Evolutionary conservation across 2,329 filamentous ascomycete genomes (phyloP).

Genomic region (Elsinoe arachidis): DNA sequence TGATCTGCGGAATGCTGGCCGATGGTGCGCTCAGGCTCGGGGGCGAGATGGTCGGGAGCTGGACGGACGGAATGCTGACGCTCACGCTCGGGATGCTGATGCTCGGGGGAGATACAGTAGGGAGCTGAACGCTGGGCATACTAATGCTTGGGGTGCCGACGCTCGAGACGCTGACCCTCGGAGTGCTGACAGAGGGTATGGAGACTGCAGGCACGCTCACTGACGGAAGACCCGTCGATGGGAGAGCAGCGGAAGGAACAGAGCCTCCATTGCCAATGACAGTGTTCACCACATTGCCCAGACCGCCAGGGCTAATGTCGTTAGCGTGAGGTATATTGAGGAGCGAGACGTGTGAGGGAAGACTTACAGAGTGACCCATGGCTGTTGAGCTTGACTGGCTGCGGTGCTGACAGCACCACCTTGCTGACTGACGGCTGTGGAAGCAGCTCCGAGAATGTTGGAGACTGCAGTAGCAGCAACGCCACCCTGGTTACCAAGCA

Average conservation of each 20-base stretch:
- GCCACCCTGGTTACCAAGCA: neutral
- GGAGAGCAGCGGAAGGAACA: neutral
- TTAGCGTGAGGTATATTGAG: neutral
- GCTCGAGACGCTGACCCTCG: neutral
- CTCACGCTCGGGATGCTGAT: neutral
- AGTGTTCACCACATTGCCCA: constrained; percentile 3
- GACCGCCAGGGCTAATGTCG: neutral
- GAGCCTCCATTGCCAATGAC: neutral
- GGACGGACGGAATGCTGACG: neutral
- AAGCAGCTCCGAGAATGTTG: neutral
- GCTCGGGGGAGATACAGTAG: neutral
- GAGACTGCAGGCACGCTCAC: neutral
- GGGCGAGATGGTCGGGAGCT: neutral
- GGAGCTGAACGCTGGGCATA: neutral
- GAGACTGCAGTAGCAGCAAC: neutral
- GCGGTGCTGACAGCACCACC: neutral
- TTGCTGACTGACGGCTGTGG: constrained; percentile 2
- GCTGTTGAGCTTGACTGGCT: constrained; percentile 2
- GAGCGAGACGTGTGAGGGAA: neutral
- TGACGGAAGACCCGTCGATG: neutral
- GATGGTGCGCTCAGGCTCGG: neutral
- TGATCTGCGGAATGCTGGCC: neutral
- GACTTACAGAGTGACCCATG: constrained; percentile 7
- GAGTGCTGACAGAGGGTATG: neutral
- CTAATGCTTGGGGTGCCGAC: neutral